Evolutionary conservation across 768 basidiomycete genomes (phyloP), one percentile per base, ranked within the genome.

Genomic region (Pisolithus orientalis): DNA sequence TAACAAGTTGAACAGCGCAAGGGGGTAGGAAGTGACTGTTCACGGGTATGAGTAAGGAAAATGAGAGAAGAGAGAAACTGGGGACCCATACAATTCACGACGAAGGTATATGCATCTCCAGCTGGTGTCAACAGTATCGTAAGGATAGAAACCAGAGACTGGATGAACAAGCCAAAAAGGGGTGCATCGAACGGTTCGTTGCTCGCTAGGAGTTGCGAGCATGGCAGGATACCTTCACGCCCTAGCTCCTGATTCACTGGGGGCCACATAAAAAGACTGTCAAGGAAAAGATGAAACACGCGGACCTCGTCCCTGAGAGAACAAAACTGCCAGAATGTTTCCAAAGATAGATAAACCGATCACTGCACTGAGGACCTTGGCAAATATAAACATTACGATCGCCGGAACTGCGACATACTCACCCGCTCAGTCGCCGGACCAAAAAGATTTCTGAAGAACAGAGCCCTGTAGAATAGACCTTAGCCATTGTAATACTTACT

Each of bases 371-470:
- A 89, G 69, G 4, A 71, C 69, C 85, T 87, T 44, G 3, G 38
- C 7, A 8, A 27, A 55, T 21, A 16, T 62, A 17, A 59, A 49
- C 16, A 24, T 25, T 10, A 29, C 16, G 37, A 50, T 16, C 0
- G 40, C 34, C 10, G 8, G 11, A 6, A 21, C 14, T 24, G 10
- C 1, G 46, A n/a, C 39, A 32, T 6, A 54, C 71, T 14, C 45
- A 85, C 85, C 61, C 73, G 74, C 59, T 85, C 85, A 0, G 81
- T 80, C 0, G 73, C 66, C 0, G 76, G 71, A 0, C 87, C 87
- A 62, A 80, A 89, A 6, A 90, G 62, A 65, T 85, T 85, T 45
- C 86, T 75, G 61, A 90, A 90, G 67, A 86, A 89, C 31, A 88
- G 62, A 0, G 86, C 85, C 2, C 83, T 84, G 32, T 8, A 31